Conservation (phyloP, 2,329 filamentous ascomycete genomes). For the Magnaporthiopsis rhizophila region DNA sequence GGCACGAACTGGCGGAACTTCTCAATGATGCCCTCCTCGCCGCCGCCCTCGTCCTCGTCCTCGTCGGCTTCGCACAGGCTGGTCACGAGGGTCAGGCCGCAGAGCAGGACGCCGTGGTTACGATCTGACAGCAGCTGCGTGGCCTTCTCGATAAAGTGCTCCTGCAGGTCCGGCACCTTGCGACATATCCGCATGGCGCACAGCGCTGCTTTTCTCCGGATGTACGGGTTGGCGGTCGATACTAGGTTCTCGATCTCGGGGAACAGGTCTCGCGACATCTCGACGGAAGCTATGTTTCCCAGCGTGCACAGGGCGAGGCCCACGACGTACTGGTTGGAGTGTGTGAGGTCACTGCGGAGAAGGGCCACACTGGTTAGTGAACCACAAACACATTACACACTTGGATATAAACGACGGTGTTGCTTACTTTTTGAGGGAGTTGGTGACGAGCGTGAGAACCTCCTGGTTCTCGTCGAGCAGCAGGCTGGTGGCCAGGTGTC, state of each 20-base stretch:
- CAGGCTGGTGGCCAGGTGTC: constrained; percentile 93
- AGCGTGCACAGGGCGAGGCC: constrained; percentile 92
- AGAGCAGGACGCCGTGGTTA: constrained; percentile 92
- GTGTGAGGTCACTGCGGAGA: constrained; percentile 70
- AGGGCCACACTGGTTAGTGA: constrained; percentile 23
- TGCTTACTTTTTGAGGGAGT: constrained; percentile 86
- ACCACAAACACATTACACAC: not conserved
- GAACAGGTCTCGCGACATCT: constrained; percentile 97
- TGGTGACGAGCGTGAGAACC: constrained; percentile 92
- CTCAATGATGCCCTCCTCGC: constrained; percentile 83
- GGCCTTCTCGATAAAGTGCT: constrained; percentile 94
- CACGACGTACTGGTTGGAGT: constrained; percentile 97
- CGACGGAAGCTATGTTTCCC: constrained; percentile 93
- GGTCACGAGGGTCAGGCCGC: constrained; percentile 81
- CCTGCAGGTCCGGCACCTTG: constrained; percentile 93
- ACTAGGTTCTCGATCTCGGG: constrained; percentile 89
- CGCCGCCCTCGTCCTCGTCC: constrained; percentile 81
- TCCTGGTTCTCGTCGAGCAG: constrained; percentile 97
- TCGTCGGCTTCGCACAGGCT: constrained; percentile 95
- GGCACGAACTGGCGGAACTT: constrained; percentile 85
- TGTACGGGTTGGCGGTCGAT: constrained; percentile 95
- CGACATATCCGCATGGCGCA: constrained; percentile 98
- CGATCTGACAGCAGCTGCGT: constrained; percentile 80
- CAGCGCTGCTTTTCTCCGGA: constrained; percentile 91
- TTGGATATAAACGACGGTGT: not conserved